phyloP scores from a whole-genome alignment of 768 basidiomycete genomes.

The Boletus sp. region DNA sequence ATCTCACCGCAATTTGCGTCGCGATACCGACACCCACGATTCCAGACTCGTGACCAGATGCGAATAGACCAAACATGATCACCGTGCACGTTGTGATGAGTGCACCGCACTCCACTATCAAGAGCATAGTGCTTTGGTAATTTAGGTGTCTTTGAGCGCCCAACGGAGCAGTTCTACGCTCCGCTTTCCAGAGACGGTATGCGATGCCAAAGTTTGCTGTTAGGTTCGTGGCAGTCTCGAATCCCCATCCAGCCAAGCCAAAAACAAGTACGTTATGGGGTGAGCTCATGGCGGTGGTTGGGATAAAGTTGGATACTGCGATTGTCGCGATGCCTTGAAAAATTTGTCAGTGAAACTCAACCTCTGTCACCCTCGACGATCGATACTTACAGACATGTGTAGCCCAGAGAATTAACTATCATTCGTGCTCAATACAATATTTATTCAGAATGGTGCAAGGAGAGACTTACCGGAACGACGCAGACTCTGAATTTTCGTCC shows the following conservation, averaged over 20 bases:
- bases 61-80: constrained; percentile 18
- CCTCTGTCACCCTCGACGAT: background rate
- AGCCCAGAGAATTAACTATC: constrained; percentile 14
- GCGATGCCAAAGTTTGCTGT: constrained; percentile 18
- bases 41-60: constrained; percentile 9
- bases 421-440: background rate
- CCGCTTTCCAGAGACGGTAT: constrained; percentile 14
- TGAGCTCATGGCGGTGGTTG: constrained; percentile 1
- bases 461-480: constrained; percentile 12
- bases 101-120: constrained; percentile 20
- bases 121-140: constrained; percentile 13
- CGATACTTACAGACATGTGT: constrained; percentile 16
- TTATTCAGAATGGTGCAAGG: background rate
- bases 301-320: constrained; percentile 17
- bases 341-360: background rate
- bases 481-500: constrained; percentile 6
- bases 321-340: constrained; percentile 11
- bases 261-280: constrained; percentile 1
- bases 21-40: constrained; percentile 17
- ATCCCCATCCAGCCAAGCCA: constrained; percentile 18
- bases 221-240: constrained; percentile 17
- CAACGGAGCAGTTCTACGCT: background rate
- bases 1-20: constrained; percentile 16
- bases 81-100: constrained; percentile 19
- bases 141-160: constrained; percentile 1